Percentiles rank a stretch among this genome's conserved stretches.
phyloP scores from a whole-genome alignment of 768 basidiomycete genomes.

The Hebeloma cylindrosporum region DNA sequence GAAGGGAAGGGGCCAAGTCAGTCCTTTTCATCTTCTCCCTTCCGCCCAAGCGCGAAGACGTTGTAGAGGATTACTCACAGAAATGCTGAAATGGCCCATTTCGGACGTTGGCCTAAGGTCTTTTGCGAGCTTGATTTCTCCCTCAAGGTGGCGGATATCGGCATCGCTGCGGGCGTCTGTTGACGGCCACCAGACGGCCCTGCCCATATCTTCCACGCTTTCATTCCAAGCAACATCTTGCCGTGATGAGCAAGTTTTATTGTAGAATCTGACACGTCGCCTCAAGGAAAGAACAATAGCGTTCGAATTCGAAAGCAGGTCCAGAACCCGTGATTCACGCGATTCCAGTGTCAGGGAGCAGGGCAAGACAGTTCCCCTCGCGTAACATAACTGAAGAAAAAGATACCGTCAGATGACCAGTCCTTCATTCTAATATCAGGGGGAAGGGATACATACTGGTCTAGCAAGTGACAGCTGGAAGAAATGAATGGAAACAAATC shows the following conservation, averaged over 20 bases:
- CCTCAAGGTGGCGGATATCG: constrained; percentile 44
- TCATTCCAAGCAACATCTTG: constrained; percentile 47
- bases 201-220: constrained; percentile 41
- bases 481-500: constrained; percentile 4
- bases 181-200: constrained; percentile 51
- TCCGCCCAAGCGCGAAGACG: too few species aligned
- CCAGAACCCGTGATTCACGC: constrained; percentile 37
- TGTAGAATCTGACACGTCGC: constrained; percentile 44
- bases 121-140: constrained; percentile 52
- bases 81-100: constrained; percentile 52
- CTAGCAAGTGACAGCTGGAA: constrained; percentile 45
- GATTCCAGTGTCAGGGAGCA: constrained; percentile 44
- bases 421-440: neutral
- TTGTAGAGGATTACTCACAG: constrained; percentile 32
- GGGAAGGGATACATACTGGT: constrained; percentile 34
- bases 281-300: constrained; percentile 40
- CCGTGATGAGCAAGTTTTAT: constrained; percentile 34
- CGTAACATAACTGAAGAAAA: constrained; percentile 41
- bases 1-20: constrained; percentile 6
- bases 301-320: constrained; percentile 42
- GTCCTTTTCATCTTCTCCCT: constrained; percentile 1
- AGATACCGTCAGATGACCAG: constrained; percentile 9
- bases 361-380: constrained; percentile 50
- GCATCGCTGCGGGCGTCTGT: constrained; percentile 28
- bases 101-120: constrained; percentile 50